phyloP scores from a whole-genome alignment of 306 rosid species.

The Sophora flavescens region DNA sequence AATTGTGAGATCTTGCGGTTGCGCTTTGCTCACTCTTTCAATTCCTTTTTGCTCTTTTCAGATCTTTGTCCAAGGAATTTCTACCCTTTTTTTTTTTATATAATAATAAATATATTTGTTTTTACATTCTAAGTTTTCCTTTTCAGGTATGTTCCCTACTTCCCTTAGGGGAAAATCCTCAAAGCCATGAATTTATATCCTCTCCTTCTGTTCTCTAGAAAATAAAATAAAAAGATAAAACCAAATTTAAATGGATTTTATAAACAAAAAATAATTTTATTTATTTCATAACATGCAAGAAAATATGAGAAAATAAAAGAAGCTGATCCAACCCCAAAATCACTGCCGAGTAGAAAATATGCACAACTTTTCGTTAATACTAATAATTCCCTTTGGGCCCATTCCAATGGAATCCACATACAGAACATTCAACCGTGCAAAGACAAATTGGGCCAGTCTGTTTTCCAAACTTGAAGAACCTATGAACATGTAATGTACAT shows the following conservation, averaged over 20 bases:
- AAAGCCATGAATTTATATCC: too few relatives aligned
- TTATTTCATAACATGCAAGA: too few relatives aligned
- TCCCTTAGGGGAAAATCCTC: too few relatives aligned
- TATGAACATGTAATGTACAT: slow-evolving; percentile 3
- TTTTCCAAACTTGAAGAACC: not conserved
- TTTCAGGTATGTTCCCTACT: not conserved
- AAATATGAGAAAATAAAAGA: too few relatives aligned
- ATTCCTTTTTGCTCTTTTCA: slow-evolving; percentile 37
- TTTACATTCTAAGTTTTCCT: not conserved
- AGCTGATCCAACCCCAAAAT: not conserved
- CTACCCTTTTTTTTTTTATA: slow-evolving; percentile 12
- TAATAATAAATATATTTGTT: not conserved
- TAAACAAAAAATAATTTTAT: too few relatives aligned
- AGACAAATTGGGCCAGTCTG: not conserved
- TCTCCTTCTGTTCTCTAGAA: too few relatives aligned
- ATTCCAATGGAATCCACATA: not conserved
- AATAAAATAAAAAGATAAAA: too few relatives aligned
- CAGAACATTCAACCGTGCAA: slow-evolving; percentile 3
- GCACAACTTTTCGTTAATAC: not conserved
- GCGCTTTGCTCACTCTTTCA: slow-evolving; percentile 21
- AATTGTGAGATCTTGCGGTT: slow-evolving; percentile 10
- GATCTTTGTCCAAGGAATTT: slow-evolving; percentile 39
- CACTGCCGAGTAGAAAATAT: not conserved
- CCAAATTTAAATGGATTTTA: too few relatives aligned
- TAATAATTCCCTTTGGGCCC: not conserved